Base-by-base conservation (phyloP, 2,329 filamentous ascomycete species). In the Phialophora expanda region DNA sequence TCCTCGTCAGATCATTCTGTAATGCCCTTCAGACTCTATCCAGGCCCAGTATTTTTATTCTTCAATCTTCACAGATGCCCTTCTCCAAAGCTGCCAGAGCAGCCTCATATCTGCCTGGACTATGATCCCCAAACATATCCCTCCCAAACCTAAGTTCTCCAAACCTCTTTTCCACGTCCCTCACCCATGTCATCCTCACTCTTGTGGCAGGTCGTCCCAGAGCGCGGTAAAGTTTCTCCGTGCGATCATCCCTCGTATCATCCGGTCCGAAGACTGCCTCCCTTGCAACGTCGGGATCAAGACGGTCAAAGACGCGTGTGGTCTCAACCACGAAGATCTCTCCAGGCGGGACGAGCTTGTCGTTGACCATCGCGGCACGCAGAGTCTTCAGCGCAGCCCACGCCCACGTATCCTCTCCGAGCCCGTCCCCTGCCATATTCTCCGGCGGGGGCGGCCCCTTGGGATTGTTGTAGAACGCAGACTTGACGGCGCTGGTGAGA, bases 51-150 rank as follows among this genome's bases (percentile, higher is more conserved):
- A 17, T 48, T 22, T 8, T 30, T n/a, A 4, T 46, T 30, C 60
- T 54, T 72, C 62, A 73, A 76, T 77, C 73, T 78, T 80, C 71
- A 80, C 72, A 76, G 79, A 76, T 68, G 77, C 79, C 74, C 78
- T 72, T 66, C 59, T 78, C 77, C 74, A 93, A 78, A 66, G 86
- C 85, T 64, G 86, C 85, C 71, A 93, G 76, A 65, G 86, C 87
- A 66, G 86, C 84, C 76, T 93, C 90, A 74, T 93, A 93, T 70
- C 87, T 83, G 28, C 86, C 89, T 2, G 90, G 90, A 69, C 86
- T 91, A 74, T 93, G 90, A 75, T 93, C 90, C 66, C 86, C 83
- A 76, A 93, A 80, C 89, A 92, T 91, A 55, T 88, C 87, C 26
- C 87, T 85, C 4, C 87, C 89, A 74, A 93, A 92, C 51, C 84